Evolutionary conservation across 192 early-diverging fungal genomes (phyloP).

Genomic region (Gigaspora rosea): DNA sequence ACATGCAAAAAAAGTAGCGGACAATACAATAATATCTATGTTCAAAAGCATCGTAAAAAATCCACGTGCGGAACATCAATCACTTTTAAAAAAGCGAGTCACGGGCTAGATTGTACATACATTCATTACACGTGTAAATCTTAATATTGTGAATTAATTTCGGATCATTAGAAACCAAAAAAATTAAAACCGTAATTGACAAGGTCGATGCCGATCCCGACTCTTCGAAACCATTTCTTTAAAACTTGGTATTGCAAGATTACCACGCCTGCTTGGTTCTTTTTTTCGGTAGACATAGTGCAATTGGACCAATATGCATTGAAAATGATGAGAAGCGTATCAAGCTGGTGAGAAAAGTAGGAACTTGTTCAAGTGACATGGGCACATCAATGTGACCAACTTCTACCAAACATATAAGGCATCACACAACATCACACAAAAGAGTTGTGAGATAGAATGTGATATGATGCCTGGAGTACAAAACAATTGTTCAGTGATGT

Average conservation of each 20-base stretch:
- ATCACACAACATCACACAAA: not conserved
- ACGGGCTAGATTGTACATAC: too few species aligned
- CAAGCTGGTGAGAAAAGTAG: slow-evolving; percentile 12
- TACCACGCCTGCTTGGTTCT: slow-evolving; percentile 11
- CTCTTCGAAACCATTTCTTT: slow-evolving; percentile 17
- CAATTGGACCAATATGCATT: slow-evolving; percentile 20
- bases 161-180: not conserved
- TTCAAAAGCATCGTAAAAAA: too few species aligned
- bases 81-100: too few species aligned
- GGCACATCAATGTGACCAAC: slow-evolving; percentile 7
- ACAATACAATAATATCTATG: too few species aligned
- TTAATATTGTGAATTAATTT: too few species aligned
- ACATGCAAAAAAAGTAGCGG: too few species aligned
- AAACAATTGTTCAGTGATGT: not conserved
- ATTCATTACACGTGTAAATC: too few species aligned
- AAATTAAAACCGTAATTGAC: slow-evolving; percentile 25
- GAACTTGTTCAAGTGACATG: slow-evolving; percentile 25
- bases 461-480: not conserved
- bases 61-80: too few species aligned
- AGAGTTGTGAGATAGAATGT: slow-evolving; percentile 24
- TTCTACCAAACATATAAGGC: slow-evolving; percentile 4
- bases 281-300: slow-evolving; percentile 13
- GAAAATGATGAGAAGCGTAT: slow-evolving; percentile 12
- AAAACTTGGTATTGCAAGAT: slow-evolving; percentile 14
- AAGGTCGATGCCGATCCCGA: slow-evolving; percentile 6